Base-by-base conservation (phyloP, 23 red algal species). In the Gracilariopsis chorda region DNA sequence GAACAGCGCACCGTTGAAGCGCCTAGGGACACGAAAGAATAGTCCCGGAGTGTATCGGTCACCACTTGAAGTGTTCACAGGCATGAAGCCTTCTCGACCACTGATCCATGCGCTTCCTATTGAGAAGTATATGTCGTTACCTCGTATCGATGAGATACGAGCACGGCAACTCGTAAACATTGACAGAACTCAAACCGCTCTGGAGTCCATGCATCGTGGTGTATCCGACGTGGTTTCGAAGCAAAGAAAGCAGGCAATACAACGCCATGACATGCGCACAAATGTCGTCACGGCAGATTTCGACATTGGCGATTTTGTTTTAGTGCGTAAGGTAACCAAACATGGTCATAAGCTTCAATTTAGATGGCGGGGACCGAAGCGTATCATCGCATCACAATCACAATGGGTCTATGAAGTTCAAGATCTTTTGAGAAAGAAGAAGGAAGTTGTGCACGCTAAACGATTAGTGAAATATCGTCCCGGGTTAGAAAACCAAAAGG, bases 151-250 rank as follows among this genome's bases (percentile, higher is more conserved):
- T 48, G 48, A 76, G 17, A 64, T 47, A 0, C 63, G 63, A 2
- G 83, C 83, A n/a, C 40, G 68, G 45, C 83, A 88, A 32, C 14
- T 88, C 1, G 9, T 88, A 29, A 64, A 88, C 36, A n/a, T 88
- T 28, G 32, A 73, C 14, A 29, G 23, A 3, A 30, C 44, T 12
- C 68, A 77, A 28, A 37, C 7, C 8, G 67, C 86, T 27, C 9
- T 90, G 48, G 70, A 78, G 6, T 19, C 45, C 19, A 60, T 78
- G 70, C 46, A 79, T 19, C 23, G 25, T 10, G 68, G 78, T 20
- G 67, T 77, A 1, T 27, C 12, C 14, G 32, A 2, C 10, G 10
- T 13, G 1, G 67, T 78, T 37, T 60, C 45, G 9, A 24, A 34
- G 2, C 12, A 33, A 19, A 47, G 86, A 21, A 47, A 44, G 23